Conservation (phyloP, 345 rosid genomes). For the Kandelia obovata region DNA sequence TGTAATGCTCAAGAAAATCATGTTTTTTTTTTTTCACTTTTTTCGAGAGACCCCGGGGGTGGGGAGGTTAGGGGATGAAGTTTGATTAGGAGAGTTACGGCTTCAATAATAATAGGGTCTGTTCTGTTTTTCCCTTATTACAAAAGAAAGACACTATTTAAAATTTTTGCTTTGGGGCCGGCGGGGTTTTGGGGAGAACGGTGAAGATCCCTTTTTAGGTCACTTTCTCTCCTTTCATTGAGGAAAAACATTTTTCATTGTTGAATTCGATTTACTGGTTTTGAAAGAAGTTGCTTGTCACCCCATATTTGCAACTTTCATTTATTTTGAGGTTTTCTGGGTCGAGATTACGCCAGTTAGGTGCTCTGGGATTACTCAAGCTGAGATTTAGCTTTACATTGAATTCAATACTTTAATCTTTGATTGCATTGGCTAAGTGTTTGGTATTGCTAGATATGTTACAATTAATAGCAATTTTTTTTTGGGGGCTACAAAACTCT, state of each 20-base stretch:
- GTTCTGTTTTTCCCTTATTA: too few relatives aligned
- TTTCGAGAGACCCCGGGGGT: too few relatives aligned
- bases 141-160: too few relatives aligned
- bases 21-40: not conserved
- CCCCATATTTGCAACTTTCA: not conserved
- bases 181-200: too few relatives aligned
- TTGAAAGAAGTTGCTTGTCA: not conserved
- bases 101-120: too few relatives aligned
- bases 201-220: conserved; percentile 1
- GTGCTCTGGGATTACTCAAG: conserved; percentile 3
- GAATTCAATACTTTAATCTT: conserved; percentile 8
- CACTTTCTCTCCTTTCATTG: conserved; percentile 7
- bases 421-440: conserved; percentile 14
- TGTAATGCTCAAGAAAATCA: not conserved
- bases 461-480: not conserved
- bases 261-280: not conserved
- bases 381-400: conserved; percentile 16
- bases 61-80: too few relatives aligned
- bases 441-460: conserved; percentile 25
- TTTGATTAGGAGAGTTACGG: too few relatives aligned
- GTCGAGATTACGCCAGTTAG: not conserved
- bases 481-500: not conserved
- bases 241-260: not conserved
- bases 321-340: conserved; percentile 2
- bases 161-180: too few relatives aligned